Evolutionary conservation across 139 green algal species (phyloP).

Genomic region (Auxenochlorella pyrenoidosa): DNA sequence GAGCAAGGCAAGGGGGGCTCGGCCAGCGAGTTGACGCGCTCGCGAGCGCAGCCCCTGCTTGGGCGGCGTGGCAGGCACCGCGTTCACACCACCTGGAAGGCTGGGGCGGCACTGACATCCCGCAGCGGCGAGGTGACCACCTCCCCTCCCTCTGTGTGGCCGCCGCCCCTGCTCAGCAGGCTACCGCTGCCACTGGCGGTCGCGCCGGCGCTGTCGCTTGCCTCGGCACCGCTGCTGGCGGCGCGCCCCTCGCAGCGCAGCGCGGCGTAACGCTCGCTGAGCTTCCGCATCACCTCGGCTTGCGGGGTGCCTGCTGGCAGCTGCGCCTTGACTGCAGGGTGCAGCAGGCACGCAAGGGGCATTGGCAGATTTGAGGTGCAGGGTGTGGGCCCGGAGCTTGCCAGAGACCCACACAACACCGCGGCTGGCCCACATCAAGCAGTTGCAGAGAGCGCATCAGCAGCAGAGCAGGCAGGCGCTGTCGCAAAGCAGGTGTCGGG

Average conservation of each 20-base stretch:
- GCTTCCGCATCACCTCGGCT: conserved; percentile 51
- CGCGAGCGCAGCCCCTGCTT: too few relatives aligned
- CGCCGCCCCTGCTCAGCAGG: not conserved
- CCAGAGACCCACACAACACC: not conserved
- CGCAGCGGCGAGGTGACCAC: not conserved
- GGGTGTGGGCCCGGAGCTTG: not conserved
- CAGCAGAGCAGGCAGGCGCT: too few relatives aligned
- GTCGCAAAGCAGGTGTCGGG: too few relatives aligned
- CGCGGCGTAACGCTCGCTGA: conserved; percentile 40
- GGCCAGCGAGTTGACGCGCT: too few relatives aligned
- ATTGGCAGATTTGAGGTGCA: not conserved
- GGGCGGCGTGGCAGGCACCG: too few relatives aligned
- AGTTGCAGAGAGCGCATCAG: not conserved
- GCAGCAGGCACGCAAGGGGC: not conserved
- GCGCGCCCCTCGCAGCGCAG: not conserved
- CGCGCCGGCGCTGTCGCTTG: not conserved
- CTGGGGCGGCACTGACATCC: too few relatives aligned
- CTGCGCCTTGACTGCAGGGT: conserved; percentile 22
- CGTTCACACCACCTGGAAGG: too few relatives aligned
- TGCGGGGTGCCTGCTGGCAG: conserved; percentile 40
- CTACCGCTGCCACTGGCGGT: not conserved
- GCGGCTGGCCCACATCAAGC: not conserved
- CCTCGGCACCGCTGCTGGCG: not conserved
- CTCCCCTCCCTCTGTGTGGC: not conserved
- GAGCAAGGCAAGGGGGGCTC: too few relatives aligned